A percentile compares a stretch with the other conserved stretches of the same genome.
Conservation (phyloP, 2,329 filamentous ascomycete species). For the Phymatotrichopsis omnivora region DNA sequence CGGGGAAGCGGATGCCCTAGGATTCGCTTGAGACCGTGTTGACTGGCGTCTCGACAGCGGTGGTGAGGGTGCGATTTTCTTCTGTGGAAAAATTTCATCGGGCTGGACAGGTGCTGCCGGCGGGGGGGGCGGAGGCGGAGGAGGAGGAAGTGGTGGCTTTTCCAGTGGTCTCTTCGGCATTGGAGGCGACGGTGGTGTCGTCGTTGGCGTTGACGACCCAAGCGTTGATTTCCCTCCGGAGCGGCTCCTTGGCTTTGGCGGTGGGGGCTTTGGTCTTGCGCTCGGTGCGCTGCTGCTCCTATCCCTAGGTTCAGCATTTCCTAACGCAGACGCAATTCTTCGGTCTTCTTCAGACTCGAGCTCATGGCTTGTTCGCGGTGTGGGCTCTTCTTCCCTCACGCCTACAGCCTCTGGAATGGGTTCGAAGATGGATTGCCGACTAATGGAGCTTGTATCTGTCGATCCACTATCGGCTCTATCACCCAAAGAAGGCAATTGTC, state of each 20-base stretch:
- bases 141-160: not conserved
- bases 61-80: conserved; percentile 16
- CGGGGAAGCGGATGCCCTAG: not conserved
- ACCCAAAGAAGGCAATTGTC: conserved; percentile 40
- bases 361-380: conserved; percentile 51
- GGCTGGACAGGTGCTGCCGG: not conserved
- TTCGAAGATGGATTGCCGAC: conserved; percentile 51
- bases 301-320: conserved; percentile 26
- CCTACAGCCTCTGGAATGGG: conserved; percentile 37
- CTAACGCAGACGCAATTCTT: too few relatives aligned
- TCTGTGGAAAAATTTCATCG: conserved; percentile 6
- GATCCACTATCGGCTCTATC: conserved; percentile 46
- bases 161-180: conserved; percentile 14
- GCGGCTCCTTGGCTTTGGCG: conserved; percentile 43
- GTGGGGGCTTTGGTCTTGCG: conserved; percentile 50
- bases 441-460: conserved; percentile 47
- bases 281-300: conserved; percentile 27
- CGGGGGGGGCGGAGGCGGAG: conserved; percentile 19
- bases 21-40: conserved; percentile 5
- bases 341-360: conserved; percentile 43
- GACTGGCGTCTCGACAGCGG: conserved; percentile 20
- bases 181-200: conserved; percentile 13
- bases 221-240: conserved; percentile 13
- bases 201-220: conserved; percentile 1
- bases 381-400: conserved; percentile 36